These are phyloP conservation scores for Colletotrichum theobromicola DNA, from an alignment of 2,329 filamentous ascomycete species.

Conservation along the genomic window DNA sequence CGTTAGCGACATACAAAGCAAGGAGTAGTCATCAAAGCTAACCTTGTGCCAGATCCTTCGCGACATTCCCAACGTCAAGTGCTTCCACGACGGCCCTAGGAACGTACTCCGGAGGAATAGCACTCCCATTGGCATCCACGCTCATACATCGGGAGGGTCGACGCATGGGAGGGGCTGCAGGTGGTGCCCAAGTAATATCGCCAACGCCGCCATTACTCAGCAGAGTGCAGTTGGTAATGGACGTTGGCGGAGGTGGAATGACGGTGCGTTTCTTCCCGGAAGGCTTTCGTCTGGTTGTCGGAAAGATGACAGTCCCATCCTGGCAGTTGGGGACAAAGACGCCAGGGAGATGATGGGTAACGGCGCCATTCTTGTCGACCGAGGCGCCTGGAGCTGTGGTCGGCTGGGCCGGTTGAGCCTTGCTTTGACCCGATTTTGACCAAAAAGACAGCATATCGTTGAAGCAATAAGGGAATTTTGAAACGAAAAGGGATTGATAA, in stretches of 20 bases:
- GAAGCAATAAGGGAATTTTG: not conserved
- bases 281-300: not conserved
- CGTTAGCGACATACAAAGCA: not conserved
- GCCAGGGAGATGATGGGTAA: not conserved
- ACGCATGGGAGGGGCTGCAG: not conserved
- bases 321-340: slow-evolving; percentile 1
- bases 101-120: not conserved
- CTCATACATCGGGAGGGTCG: slow-evolving; percentile 12
- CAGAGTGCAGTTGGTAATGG: slow-evolving; percentile 13
- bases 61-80: not conserved
- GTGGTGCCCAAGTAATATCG: not conserved
- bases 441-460: not conserved
- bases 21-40: not conserved
- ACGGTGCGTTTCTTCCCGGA: not conserved
- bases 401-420: not conserved
- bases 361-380: not conserved
- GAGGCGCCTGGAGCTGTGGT: not conserved
- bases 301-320: not conserved
- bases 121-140: not conserved
- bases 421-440: not conserved
- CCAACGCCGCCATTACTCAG: not conserved
- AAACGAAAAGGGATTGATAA: not conserved
- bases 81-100: not conserved
- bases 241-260: not conserved
- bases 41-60: not conserved